Conservation (phyloP, 176 grass and related monocot species). For the Elaeis guineensis region DNA sequence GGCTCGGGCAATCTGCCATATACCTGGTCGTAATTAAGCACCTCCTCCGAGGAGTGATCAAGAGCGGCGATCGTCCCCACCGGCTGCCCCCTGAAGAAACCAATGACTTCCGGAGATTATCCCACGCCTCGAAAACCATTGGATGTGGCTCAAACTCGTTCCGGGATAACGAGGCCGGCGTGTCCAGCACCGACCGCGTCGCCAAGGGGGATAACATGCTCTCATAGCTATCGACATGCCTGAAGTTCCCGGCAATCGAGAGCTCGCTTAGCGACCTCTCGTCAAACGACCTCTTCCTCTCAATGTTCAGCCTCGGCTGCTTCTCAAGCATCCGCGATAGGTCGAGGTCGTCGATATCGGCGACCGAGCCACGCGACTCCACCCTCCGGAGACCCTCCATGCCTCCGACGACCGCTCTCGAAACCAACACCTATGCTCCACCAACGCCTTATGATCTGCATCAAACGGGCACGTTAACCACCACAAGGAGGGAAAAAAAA, state of each 20-base stretch:
- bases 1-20: neutral
- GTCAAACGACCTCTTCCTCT: conserved; percentile 76
- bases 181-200: conserved; percentile 32
- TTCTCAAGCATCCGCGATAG: conserved; percentile 40
- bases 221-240: conserved; percentile 42
- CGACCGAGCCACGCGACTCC: conserved; percentile 44
- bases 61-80: conserved; percentile 60
- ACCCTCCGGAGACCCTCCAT: conserved; percentile 34
- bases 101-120: conserved; percentile 58
- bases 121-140: conserved; percentile 69
- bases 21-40: conserved; percentile 98
- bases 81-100: conserved; percentile 66
- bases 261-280: conserved; percentile 75
- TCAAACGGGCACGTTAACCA: neutral
- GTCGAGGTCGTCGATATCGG: conserved; percentile 67
- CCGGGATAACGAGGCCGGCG: conserved; percentile 37
- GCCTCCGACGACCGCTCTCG: neutral
- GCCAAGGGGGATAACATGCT: conserved; percentile 43
- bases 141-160: conserved; percentile 45
- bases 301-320: conserved; percentile 41
- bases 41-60: conserved; percentile 65
- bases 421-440: neutral
- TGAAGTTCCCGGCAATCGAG: conserved; percentile 22
- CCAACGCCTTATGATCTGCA: conserved; percentile 3
- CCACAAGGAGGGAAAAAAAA: too few relatives aligned